These are phyloP conservation scores for Forsythia suspensa DNA, from an alignment of 257 asterid genomes.

Conservation along the genomic window DNA sequence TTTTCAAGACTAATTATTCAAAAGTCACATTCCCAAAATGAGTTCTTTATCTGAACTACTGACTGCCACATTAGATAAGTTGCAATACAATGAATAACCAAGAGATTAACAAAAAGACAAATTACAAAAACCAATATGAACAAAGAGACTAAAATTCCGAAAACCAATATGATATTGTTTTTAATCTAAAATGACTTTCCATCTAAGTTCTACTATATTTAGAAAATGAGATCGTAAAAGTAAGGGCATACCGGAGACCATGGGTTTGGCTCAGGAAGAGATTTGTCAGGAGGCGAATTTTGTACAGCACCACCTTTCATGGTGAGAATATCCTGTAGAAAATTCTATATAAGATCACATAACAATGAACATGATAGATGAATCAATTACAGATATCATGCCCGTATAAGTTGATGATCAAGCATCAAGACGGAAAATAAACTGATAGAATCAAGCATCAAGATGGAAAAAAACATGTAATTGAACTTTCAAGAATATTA, in stretches of 20 bases:
- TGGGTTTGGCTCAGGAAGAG: constrained; percentile 85
- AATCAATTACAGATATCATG: constrained; percentile 1
- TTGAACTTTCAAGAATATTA: neutral
- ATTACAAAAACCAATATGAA: neutral
- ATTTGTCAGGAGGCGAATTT: constrained; percentile 88
- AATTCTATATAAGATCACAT: constrained; percentile 9
- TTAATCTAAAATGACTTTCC: constrained; percentile 4
- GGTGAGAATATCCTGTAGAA: constrained; percentile 74
- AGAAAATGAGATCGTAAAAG: constrained; percentile 21
- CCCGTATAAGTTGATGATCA: constrained; percentile 14
- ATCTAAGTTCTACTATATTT: neutral
- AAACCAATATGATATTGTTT: neutral
- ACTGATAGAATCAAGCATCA: constrained; percentile 9
- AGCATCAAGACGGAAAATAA: neutral
- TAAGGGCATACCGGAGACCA: constrained; percentile 91
- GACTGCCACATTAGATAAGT: constrained; percentile 5
- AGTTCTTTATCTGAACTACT: neutral
- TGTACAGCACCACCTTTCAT: constrained; percentile 88
- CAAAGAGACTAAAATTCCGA: neutral
- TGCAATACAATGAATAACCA: neutral
- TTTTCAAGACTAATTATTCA: neutral
- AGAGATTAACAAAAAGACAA: neutral
- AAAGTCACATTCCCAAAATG: neutral
- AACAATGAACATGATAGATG: constrained; percentile 8
- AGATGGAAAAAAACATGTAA: neutral